Evolutionary conservation across 2,329 filamentous ascomycete genomes (phyloP), one percentile per base, ranked within the genome.

Genomic region (Sclerotinia nivalis): DNA sequence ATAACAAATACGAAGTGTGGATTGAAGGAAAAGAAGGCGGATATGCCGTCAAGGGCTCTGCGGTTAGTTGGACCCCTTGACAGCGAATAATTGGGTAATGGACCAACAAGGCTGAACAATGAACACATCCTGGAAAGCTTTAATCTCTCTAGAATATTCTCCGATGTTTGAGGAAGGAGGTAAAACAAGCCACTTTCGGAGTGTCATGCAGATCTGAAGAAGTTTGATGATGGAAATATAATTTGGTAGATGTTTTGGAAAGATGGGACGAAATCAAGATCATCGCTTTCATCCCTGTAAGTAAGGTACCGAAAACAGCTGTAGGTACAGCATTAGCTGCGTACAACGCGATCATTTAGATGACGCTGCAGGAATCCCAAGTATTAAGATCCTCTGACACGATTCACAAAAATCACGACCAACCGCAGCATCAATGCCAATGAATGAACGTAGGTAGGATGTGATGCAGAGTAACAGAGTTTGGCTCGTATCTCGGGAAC

Each of bases 41-140:
- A 10, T 81, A 91, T 77, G 87, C 88, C 22, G 90, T 91, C 28
- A 89, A 86, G 78, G 90, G 86, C 6, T 86, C 80, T 55, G 83
- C 78, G 52, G 45, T 72, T 40, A 43, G 65, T 75, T 69, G 71
- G 56, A 62, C 56, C 45, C 60, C 50, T 59, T 69, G 56, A 62
- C 25, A 54, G 28, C 15, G 34, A 68, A 52, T 47, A 47, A 61
- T 28, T 54, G 34, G 43, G n/a, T 61, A 34, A 49, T 64, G 59
- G 47, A 52, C 47, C 47, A 52, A 65, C 67, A 64, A 56, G 67
- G 67, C 67, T 69, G 67, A 69, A 66, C 45, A 60, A 28, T 45
- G 43, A 43, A 58, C 25, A 25, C 43, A 68, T 49, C 45, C 45
- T 49, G 55, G 43, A 47, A 43, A 40, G 45, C n/a, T 50, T 55